A percentile compares a stretch with the other conserved stretches of the same genome.
phyloP scores from a whole-genome alignment of 306 rosid genomes.

The Dryas alaskensis region DNA sequence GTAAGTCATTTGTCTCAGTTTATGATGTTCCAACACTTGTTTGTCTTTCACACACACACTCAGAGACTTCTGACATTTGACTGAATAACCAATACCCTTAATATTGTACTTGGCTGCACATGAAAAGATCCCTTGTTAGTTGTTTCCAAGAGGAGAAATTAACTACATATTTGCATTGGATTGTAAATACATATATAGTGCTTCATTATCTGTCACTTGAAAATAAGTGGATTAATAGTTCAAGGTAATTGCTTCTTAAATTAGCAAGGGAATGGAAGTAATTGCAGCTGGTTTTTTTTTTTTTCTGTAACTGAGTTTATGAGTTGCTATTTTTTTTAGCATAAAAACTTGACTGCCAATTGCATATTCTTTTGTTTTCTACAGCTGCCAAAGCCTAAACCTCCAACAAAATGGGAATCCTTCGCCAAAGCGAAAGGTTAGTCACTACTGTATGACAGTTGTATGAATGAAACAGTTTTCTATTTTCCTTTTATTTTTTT shows the following conservation, averaged over 20 bases:
- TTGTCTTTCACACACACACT: not conserved
- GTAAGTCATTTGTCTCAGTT: slow-evolving; percentile 33
- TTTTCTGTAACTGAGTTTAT: not conserved
- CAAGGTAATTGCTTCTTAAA: not conserved
- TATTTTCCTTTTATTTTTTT: not conserved
- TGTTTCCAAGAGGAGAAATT: not conserved
- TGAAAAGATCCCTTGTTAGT: not conserved
- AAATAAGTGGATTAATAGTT: not conserved
- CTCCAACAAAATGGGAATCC: slow-evolving; percentile 88
- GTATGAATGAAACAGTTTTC: not conserved
- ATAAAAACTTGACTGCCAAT: not conserved
- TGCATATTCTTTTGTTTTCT: slow-evolving; percentile 12
- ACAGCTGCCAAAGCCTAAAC: slow-evolving; percentile 80
- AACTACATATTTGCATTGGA: not conserved
- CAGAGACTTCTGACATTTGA: no score
- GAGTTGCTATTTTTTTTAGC: not conserved
- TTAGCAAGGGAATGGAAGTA: not conserved
- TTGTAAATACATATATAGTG: not conserved
- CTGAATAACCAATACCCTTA: not conserved
- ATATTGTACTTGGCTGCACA: not conserved
- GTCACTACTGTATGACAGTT: slow-evolving; percentile 18
- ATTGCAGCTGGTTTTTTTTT: not conserved
- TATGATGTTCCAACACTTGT: not conserved
- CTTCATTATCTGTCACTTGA: not conserved
- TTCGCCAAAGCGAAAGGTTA: slow-evolving; percentile 83